phyloP scores from a whole-genome alignment of 495 filamentous ascomycete genomes.

The Aspergillus indologenus region DNA sequence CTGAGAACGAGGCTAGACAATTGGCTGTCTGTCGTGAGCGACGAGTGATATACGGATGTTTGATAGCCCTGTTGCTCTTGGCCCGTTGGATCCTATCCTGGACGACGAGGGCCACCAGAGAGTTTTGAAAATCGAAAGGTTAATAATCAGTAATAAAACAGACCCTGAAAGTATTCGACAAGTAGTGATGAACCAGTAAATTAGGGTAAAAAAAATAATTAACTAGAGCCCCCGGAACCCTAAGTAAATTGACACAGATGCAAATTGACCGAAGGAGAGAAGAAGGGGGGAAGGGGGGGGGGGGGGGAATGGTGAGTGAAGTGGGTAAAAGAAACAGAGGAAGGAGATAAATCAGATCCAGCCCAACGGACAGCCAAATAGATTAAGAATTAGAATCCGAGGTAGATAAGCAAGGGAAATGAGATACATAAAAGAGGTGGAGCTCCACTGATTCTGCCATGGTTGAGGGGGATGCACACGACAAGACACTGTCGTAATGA shows the following conservation, averaged over 20 bases:
- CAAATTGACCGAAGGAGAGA: neutral
- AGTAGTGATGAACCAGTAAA: neutral
- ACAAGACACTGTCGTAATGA: slow-evolving; percentile 16
- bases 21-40: neutral
- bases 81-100: no score
- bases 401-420: slow-evolving; percentile 19
- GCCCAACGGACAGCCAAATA: slow-evolving; percentile 1
- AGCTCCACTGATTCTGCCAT: slow-evolving; percentile 17
- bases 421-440: slow-evolving; percentile 22
- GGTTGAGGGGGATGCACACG: slow-evolving; percentile 18
- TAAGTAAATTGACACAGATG: neutral
- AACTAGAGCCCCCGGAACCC: neutral
- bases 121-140: neutral
- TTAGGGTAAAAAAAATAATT: neutral
- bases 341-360: neutral
- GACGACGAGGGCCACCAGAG: neutral
- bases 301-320: neutral
- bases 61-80: no score
- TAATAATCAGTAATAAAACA: no score
- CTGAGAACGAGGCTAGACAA: neutral
- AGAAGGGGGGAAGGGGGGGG: neutral
- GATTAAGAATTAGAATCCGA: slow-evolving; percentile 3
- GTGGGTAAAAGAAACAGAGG: no score
- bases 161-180: neutral
- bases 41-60: neutral